phyloP scores from a whole-genome alignment of 176 grass and related monocot genomes.

The Metroxylon sagu region DNA sequence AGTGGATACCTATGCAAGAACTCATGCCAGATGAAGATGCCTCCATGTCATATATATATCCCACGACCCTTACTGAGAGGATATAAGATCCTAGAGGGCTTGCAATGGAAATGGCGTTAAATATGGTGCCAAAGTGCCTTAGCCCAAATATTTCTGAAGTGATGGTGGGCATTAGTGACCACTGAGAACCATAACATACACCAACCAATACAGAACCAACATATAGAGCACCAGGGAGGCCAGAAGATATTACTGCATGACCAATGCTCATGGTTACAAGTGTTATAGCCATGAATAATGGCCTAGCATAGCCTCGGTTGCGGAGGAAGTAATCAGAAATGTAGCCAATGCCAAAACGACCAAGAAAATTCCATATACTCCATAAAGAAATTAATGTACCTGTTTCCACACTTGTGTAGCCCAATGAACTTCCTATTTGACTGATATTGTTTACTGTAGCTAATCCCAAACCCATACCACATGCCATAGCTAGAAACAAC shows the following conservation, averaged over 20 bases:
- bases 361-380: conserved; percentile 77
- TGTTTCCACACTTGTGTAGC: conserved; percentile 46
- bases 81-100: conserved; percentile 64
- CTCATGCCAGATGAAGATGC: conserved; percentile 8
- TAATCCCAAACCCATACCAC: conserved; percentile 64
- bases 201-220: conserved; percentile 47
- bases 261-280: conserved; percentile 44
- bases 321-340: conserved; percentile 47
- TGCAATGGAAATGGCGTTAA: conserved; percentile 53
- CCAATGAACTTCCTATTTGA: conserved; percentile 62
- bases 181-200: conserved; percentile 66
- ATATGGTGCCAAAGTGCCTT: conserved; percentile 56
- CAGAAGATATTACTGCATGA: conserved; percentile 44
- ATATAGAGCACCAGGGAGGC: conserved; percentile 46
- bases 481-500: conserved; percentile 55
- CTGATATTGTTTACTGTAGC: conserved; percentile 83
- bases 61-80: conserved; percentile 61
- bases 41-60: conserved; percentile 55
- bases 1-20: conserved; percentile 41
- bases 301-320: conserved; percentile 25
- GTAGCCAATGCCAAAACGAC: conserved; percentile 50
- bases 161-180: conserved; percentile 73
- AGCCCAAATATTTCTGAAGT: conserved; percentile 69
- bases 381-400: conserved; percentile 54
- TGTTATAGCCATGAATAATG: conserved; percentile 37